A percentile compares a stretch with the other conserved stretches of the same genome.
phyloP scores from a whole-genome alignment of 2,329 filamentous ascomycete genomes.

The Scedosporium apiospermum region DNA sequence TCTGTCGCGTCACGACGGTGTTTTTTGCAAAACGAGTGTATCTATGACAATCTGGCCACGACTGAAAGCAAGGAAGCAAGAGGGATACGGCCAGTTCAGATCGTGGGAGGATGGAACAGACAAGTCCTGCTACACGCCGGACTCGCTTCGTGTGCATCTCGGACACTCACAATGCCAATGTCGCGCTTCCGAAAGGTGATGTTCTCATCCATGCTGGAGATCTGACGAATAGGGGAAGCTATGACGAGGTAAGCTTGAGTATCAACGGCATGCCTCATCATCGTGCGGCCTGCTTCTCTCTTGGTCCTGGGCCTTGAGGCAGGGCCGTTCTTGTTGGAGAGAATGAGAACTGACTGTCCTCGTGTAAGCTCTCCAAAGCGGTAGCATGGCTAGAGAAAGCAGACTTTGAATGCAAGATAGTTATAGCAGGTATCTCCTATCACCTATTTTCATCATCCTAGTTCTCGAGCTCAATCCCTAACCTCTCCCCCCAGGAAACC shows the following conservation, averaged over 20 bases:
- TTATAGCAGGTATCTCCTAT: constrained; percentile 49
- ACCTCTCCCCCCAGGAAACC: constrained; percentile 48
- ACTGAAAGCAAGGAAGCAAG: neutral
- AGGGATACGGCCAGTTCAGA: neutral
- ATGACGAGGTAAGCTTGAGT: constrained; percentile 33
- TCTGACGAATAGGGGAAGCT: constrained; percentile 62
- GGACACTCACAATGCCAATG: constrained; percentile 61
- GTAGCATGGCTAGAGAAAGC: constrained; percentile 59
- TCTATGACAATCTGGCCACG: neutral
- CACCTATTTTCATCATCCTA: neutral
- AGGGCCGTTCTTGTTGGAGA: neutral
- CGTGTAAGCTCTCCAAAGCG: constrained; percentile 41
- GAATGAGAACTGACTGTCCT: neutral
- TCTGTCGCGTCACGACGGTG: too few species aligned
- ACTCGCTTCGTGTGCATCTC: constrained; percentile 67
- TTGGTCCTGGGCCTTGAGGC: too few species aligned
- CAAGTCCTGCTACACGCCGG: constrained; percentile 22
- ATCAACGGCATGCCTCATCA: neutral
- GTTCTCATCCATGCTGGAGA: constrained; percentile 70
- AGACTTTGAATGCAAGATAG: constrained; percentile 60
- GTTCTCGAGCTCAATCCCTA: too few species aligned
- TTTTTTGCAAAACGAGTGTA: too few species aligned
- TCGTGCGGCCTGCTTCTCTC: neutral
- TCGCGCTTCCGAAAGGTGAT: constrained; percentile 60
- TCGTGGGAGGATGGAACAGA: neutral